Conservation (phyloP, 2,329 filamentous ascomycete species). For the Ascochyta lentis region DNA sequence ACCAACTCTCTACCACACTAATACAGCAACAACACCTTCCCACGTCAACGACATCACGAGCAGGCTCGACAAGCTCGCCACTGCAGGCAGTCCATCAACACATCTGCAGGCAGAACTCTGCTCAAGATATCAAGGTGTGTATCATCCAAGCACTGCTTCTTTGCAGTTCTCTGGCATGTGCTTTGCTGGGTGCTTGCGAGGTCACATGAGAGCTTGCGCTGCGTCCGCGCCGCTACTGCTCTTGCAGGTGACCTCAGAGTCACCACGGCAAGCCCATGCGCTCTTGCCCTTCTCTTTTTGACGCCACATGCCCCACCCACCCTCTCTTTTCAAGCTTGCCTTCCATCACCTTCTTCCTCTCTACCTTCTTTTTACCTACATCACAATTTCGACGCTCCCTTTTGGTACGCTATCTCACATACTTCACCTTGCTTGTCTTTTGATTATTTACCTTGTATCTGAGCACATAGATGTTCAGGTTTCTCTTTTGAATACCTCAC, state of each 20-base stretch:
- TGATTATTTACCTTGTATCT: background rate
- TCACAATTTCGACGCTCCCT: background rate
- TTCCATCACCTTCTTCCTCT: slow-evolving; percentile 6
- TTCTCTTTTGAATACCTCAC: slow-evolving; percentile 16
- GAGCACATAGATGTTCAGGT: slow-evolving; percentile 18
- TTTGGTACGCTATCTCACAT: slow-evolving; percentile 8
- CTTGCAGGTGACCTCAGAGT: slow-evolving; percentile 15
- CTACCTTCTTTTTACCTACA: background rate
- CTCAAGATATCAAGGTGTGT: slow-evolving; percentile 7
- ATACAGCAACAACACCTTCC: background rate
- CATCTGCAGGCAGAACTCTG: slow-evolving; percentile 23
- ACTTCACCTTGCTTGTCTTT: background rate
- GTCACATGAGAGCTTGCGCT: slow-evolving; percentile 11
- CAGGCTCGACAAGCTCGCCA: slow-evolving; percentile 18
- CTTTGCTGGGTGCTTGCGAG: background rate
- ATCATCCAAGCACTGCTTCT: background rate
- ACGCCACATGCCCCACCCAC: slow-evolving; percentile 11
- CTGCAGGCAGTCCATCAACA: slow-evolving; percentile 26
- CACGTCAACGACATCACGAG: slow-evolving; percentile 11
- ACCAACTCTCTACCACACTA: slow-evolving; percentile 3
- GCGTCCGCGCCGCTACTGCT: slow-evolving; percentile 8
- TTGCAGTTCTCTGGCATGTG: background rate
- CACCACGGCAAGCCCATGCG: slow-evolving; percentile 20
- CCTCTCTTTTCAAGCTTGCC: background rate
- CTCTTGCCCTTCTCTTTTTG: slow-evolving; percentile 1